Evolutionary conservation across 257 asterid genomes (phyloP).

Genomic region (Thymus quinquecostatus): DNA sequence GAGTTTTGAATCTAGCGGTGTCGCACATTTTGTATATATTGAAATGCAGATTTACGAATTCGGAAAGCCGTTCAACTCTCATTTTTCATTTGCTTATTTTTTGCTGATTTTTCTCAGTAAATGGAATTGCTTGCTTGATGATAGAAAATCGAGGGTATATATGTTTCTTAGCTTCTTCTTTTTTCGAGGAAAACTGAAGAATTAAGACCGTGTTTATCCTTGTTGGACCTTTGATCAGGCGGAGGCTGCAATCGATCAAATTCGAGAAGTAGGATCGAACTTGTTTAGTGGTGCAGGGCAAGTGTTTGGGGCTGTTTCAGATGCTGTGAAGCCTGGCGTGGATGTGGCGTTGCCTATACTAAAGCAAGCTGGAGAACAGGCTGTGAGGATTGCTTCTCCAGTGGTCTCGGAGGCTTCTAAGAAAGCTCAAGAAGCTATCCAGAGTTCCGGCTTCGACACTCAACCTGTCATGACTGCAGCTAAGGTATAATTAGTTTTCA

Average conservation of each 20-base stretch:
- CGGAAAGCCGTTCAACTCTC: not conserved
- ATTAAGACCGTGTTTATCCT: constrained; percentile 20
- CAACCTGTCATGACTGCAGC: constrained; percentile 77
- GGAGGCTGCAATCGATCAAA: constrained; percentile 73
- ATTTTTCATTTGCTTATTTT: constrained; percentile 15
- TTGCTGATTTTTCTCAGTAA: not conserved
- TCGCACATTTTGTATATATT: not conserved
- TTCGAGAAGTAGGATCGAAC: constrained; percentile 62
- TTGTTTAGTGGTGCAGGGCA: constrained; percentile 52
- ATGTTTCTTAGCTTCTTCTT: not conserved
- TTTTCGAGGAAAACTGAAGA: not conserved
- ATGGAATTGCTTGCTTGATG: not conserved
- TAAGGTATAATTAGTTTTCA: constrained; percentile 44
- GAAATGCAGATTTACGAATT: not conserved
- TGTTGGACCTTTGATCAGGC: constrained; percentile 51
- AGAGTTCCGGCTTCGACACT: constrained; percentile 84
- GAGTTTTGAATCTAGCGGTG: not conserved
- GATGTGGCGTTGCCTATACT: constrained; percentile 70
- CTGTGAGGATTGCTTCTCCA: constrained; percentile 82
- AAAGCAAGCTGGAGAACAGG: constrained; percentile 76
- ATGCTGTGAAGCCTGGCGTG: constrained; percentile 75
- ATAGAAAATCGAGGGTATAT: constrained; percentile 1
- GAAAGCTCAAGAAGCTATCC: constrained; percentile 90
- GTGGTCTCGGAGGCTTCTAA: constrained; percentile 79
- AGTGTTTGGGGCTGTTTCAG: constrained; percentile 63